Evolutionary conservation across 768 basidiomycete genomes (phyloP).

Genomic region (Tricholomella constricta): DNA sequence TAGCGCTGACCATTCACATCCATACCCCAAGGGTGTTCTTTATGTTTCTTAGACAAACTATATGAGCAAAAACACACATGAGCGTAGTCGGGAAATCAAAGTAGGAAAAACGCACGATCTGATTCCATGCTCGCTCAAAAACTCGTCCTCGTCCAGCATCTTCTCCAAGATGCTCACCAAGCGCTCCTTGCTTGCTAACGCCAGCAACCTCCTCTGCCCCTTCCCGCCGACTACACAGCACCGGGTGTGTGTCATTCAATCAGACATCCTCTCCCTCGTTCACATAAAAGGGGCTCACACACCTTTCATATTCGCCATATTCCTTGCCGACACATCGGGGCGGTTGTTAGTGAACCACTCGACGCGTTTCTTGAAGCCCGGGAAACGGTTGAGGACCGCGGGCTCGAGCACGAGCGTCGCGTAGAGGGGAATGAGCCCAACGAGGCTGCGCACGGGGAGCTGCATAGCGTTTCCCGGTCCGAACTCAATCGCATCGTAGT

Average conservation of each 20-base stretch:
- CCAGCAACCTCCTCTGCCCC: constrained; percentile 85
- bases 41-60: constrained; percentile 87
- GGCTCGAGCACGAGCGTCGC: constrained; percentile 95
- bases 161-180: constrained; percentile 87
- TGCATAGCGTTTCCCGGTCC: constrained; percentile 82
- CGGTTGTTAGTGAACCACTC: constrained; percentile 98
- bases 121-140: constrained; percentile 93
- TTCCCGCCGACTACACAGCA: constrained; percentile 53
- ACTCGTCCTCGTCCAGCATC: constrained; percentile 98
- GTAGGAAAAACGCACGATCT: constrained; percentile 67
- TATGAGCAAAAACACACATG: background rate
- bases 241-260: too few relatives aligned
- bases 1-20: constrained; percentile 90
- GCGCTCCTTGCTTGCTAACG: constrained; percentile 90
- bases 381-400: constrained; percentile 83
- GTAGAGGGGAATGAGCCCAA: constrained; percentile 97
- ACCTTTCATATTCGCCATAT: constrained; percentile 97
- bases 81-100: background rate
- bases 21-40: constrained; percentile 94
- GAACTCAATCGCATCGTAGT: constrained; percentile 96
- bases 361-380: constrained; percentile 98
- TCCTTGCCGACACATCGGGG: constrained; percentile 83
- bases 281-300: background rate
- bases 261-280: background rate
- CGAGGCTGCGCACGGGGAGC: constrained; percentile 90